A percentile compares a stretch with the other conserved stretches of the same genome.
phyloP scores from a whole-genome alignment of 371 early-diverging fungal genomes.

The Actinomucor elegans region DNA sequence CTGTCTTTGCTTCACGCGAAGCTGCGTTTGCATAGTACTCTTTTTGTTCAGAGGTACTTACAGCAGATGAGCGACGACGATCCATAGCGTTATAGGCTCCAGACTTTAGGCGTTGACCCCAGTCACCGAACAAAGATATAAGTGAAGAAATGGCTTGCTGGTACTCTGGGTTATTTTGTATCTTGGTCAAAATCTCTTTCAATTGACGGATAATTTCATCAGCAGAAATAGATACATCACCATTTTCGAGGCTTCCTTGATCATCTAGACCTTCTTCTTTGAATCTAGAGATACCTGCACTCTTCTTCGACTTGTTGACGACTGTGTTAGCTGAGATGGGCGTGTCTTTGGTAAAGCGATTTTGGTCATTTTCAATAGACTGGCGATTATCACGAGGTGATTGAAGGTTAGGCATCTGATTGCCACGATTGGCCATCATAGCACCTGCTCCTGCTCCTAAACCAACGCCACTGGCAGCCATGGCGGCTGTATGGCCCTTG shows the following conservation, averaged over 20 bases:
- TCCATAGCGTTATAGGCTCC: background rate
- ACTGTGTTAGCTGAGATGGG: background rate
- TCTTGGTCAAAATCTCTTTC: constrained; percentile 4
- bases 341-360: background rate
- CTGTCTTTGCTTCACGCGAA: constrained; percentile 41
- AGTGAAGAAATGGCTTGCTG: constrained; percentile 39
- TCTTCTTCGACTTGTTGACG: background rate
- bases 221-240: background rate
- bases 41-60: background rate
- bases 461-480: background rate
- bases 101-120: constrained; percentile 26
- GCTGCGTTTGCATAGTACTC: constrained; percentile 8
- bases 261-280: background rate
- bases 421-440: background rate
- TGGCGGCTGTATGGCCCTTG: background rate
- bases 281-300: background rate
- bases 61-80: constrained; percentile 8
- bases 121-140: constrained; percentile 23
- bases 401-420: too few relatives aligned
- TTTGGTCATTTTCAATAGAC: background rate
- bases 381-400: background rate
- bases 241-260: too few relatives aligned
- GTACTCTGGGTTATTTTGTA: constrained; percentile 44
- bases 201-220: background rate
- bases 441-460: background rate